phyloP scores from a whole-genome alignment of 805 yeast genomes.

The Starmerella stellata region DNA sequence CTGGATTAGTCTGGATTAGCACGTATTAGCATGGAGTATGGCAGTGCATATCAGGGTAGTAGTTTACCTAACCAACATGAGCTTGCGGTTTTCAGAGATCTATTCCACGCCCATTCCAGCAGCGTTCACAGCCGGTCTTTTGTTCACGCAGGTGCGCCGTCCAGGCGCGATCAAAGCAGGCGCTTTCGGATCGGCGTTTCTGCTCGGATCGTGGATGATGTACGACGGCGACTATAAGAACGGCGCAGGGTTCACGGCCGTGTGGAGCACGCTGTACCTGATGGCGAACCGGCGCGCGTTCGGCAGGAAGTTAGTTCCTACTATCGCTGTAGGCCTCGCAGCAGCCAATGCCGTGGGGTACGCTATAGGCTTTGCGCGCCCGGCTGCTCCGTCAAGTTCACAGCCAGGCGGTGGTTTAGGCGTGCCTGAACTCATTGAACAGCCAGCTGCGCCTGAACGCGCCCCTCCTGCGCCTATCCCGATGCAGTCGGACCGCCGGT shows the following conservation, averaged over 20 bases:
- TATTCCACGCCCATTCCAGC: slow-evolving; percentile 8
- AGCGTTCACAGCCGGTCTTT: slow-evolving; percentile 13
- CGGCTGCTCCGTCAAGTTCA: too few species aligned
- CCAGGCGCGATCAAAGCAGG: slow-evolving; percentile 10
- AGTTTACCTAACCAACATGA: background rate
- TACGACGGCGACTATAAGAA: slow-evolving; percentile 19
- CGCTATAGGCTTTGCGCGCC: slow-evolving; percentile 11
- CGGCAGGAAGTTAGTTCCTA: slow-evolving; percentile 10
- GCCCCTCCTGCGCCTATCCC: too few species aligned
- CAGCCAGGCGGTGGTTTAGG: too few species aligned
- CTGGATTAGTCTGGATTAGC: too few species aligned
- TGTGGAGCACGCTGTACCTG: slow-evolving; percentile 17
- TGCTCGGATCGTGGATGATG: slow-evolving; percentile 19
- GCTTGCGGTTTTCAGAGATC: background rate
- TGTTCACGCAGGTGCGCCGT: slow-evolving; percentile 12
- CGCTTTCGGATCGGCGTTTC: slow-evolving; percentile 18
- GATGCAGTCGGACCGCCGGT: too few species aligned
- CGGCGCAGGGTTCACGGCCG: slow-evolving; percentile 19
- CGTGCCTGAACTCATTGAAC: too few species aligned
- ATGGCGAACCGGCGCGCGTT: slow-evolving; percentile 15
- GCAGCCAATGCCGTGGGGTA: slow-evolving; percentile 14
- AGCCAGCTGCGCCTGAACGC: too few species aligned
- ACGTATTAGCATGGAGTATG: too few species aligned
- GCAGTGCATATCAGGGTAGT: too few species aligned
- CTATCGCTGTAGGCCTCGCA: slow-evolving; percentile 8